Conservation (phyloP, 257 asterid genomes). For the Solanum clarkiae region DNA sequence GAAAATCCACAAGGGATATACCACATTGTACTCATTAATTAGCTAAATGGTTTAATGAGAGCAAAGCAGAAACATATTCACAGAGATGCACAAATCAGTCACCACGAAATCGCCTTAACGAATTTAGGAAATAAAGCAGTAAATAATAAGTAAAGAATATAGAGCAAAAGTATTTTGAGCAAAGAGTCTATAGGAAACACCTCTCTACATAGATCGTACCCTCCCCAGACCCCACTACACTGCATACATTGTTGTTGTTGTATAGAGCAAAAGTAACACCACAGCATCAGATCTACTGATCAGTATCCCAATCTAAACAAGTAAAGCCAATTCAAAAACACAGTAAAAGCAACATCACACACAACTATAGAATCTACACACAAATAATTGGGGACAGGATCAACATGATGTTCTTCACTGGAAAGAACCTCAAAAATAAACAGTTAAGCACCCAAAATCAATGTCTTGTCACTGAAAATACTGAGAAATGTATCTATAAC, state of each 20-base stretch:
- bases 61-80: neutral
- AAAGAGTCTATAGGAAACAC: neutral
- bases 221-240: neutral
- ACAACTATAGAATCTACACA: neutral
- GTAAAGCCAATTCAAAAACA: neutral
- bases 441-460: neutral
- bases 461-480: neutral
- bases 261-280: neutral
- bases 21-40: neutral
- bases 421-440: neutral
- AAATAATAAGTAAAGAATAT: neutral
- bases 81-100: neutral
- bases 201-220: neutral
- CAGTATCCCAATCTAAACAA: neutral
- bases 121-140: neutral
- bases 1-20: neutral
- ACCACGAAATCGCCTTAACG: neutral
- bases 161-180: neutral
- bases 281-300: conserved; percentile 2
- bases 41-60: neutral
- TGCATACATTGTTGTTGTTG: neutral
- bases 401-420: neutral
- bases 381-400: neutral
- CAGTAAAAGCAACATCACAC: neutral
- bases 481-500: neutral